Evolutionary conservation across 106 monocot species (phyloP).

Genomic region (Narthecium ossifragum): DNA sequence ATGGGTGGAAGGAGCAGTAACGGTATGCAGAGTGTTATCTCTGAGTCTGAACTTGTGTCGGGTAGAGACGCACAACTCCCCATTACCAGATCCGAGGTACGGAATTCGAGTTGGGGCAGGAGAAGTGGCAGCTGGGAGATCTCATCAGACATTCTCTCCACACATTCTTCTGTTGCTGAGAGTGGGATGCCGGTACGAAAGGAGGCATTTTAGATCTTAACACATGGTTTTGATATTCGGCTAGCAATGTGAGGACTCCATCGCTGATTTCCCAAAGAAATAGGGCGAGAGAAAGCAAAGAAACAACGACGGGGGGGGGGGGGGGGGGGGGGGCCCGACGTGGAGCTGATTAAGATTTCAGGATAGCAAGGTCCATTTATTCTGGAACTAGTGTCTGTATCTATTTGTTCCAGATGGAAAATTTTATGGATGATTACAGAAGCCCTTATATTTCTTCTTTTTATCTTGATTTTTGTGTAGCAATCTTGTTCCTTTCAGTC

Average conservation of each 20-base stretch:
- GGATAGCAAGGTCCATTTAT: too few species aligned
- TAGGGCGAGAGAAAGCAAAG: too few species aligned
- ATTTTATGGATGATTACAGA: too few species aligned
- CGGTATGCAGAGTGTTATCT: conserved; percentile 3
- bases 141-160: conserved; percentile 32
- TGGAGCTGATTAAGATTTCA: not conserved
- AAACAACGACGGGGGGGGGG: too few species aligned
- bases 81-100: conserved; percentile 13
- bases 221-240: not conserved
- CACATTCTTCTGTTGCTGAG: conserved; percentile 16
- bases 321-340: too few species aligned
- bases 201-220: not conserved
- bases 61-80: conserved; percentile 15
- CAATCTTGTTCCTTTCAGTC: not conserved
- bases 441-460: not conserved
- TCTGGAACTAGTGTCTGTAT: too few species aligned
- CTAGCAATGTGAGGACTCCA: too few species aligned
- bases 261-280: too few species aligned
- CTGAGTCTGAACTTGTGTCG: conserved; percentile 16
- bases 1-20: conserved; percentile 30
- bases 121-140: conserved; percentile 50
- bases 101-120: conserved; percentile 31
- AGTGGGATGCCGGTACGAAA: not conserved
- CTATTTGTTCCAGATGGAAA: too few species aligned
- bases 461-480: not conserved